These are phyloP conservation scores for Przewalskia tangutica DNA, from an alignment of 257 asterid genomes.

Conservation along the genomic window DNA sequence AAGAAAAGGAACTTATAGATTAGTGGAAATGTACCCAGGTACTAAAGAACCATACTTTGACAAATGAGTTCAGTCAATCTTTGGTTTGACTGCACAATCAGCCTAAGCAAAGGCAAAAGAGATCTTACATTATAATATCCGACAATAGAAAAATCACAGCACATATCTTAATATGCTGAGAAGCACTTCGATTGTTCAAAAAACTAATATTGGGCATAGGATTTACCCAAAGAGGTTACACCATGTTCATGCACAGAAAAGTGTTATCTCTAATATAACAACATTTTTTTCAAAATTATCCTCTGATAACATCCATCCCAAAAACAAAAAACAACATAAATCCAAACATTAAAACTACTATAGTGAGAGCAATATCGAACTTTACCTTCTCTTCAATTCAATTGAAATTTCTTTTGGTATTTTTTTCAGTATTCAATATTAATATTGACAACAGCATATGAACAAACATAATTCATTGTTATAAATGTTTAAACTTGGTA, in stretches of 20 bases:
- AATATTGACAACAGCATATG: too few relatives aligned
- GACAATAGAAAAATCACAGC: not conserved
- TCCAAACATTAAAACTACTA: not conserved
- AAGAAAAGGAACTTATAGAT: too few relatives aligned
- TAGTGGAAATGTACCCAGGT: not conserved
- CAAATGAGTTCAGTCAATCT: not conserved
- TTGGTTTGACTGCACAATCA: not conserved
- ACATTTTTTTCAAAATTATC: not conserved
- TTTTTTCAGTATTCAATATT: too few relatives aligned
- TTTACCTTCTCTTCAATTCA: too few relatives aligned
- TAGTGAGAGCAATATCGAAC: too few relatives aligned
- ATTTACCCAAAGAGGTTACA: not conserved
- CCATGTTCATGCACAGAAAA: not conserved
- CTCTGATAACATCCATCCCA: not conserved
- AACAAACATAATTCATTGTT: too few relatives aligned
- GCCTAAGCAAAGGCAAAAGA: not conserved
- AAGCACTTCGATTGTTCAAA: not conserved
- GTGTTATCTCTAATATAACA: not conserved
- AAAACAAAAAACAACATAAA: not conserved
- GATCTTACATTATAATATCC: not conserved
- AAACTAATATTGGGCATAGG: not conserved
- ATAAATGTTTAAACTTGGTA: too few relatives aligned
- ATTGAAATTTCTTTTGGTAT: too few relatives aligned
- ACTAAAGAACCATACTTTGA: not conserved
- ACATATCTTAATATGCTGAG: not conserved